Conservation (phyloP, 441 rosid species). For the Populus tomentosa region DNA sequence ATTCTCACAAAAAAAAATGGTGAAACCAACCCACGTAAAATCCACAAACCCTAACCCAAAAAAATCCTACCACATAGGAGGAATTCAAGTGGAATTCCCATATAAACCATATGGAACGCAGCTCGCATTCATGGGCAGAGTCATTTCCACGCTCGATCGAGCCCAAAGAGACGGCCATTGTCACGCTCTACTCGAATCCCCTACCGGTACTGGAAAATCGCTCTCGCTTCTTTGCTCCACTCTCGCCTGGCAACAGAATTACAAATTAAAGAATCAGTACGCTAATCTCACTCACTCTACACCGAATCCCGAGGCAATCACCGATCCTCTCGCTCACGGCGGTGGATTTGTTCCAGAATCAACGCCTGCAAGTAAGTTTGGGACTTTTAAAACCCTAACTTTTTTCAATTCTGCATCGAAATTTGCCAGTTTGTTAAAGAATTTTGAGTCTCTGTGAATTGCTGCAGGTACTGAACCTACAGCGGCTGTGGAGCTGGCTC, state of each 20-base stretch:
- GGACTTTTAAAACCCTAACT: slow-evolving; percentile 2
- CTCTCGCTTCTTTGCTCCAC: slow-evolving; percentile 94
- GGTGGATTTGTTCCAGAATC: slow-evolving; percentile 91
- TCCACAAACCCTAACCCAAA: slow-evolving; percentile 27
- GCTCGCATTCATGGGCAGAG: slow-evolving; percentile 93
- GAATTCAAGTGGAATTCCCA: slow-evolving; percentile 81
- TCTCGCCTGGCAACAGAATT: slow-evolving; percentile 90
- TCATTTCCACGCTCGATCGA: slow-evolving; percentile 88
- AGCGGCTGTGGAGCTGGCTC: slow-evolving; percentile 32
- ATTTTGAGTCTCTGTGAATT: not conserved
- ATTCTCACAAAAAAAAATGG: slow-evolving; percentile 19
- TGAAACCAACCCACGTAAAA: slow-evolving; percentile 8
- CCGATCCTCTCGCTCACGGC: slow-evolving; percentile 76
- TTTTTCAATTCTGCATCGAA: not conserved
- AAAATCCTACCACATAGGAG: slow-evolving; percentile 58
- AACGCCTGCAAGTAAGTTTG: slow-evolving; percentile 57
- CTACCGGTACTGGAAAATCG: slow-evolving; percentile 96
- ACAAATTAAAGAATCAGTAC: slow-evolving; percentile 34
- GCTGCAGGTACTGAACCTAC: slow-evolving; percentile 38
- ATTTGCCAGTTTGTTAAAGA: not conserved
- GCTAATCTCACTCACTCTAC: slow-evolving; percentile 41
- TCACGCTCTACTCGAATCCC: slow-evolving; percentile 93
- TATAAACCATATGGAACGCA: slow-evolving; percentile 93
- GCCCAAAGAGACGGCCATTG: slow-evolving; percentile 80
- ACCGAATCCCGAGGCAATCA: slow-evolving; percentile 58